Conservation (phyloP, 331 rosid genomes). For the Malus hybrid region DNA sequence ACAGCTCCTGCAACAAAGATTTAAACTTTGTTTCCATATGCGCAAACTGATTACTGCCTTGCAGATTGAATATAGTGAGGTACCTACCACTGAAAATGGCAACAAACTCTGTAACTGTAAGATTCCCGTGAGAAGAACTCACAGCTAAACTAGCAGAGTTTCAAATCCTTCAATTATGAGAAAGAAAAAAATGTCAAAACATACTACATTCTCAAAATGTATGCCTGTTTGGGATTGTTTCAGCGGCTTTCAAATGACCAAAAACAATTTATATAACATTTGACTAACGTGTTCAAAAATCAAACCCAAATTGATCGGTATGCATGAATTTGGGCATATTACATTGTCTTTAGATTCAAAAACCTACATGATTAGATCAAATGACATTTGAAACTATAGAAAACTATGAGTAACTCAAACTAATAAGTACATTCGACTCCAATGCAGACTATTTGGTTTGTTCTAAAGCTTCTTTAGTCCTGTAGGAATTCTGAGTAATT, state of each 20-base stretch:
- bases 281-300: background rate
- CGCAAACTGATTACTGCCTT: slow-evolving; percentile 16
- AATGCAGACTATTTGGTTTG: background rate
- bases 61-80: slow-evolving; percentile 32
- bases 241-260: background rate
- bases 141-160: background rate
- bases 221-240: background rate
- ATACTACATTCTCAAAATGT: background rate
- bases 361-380: background rate
- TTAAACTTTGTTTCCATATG: slow-evolving; percentile 36
- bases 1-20: slow-evolving; percentile 44
- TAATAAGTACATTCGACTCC: background rate
- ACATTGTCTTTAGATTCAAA: background rate
- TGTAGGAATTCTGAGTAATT: background rate
- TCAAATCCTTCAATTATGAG: background rate
- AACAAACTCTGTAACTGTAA: background rate
- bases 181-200: background rate
- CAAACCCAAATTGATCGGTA: background rate
- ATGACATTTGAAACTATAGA: background rate
- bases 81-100: background rate
- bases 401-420: background rate
- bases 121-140: background rate
- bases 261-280: background rate
- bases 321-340: background rate
- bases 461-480: background rate